phyloP scores from a whole-genome alignment of 2,329 filamentous ascomycete species.

The Mycosphaerelloides madeirae region DNA sequence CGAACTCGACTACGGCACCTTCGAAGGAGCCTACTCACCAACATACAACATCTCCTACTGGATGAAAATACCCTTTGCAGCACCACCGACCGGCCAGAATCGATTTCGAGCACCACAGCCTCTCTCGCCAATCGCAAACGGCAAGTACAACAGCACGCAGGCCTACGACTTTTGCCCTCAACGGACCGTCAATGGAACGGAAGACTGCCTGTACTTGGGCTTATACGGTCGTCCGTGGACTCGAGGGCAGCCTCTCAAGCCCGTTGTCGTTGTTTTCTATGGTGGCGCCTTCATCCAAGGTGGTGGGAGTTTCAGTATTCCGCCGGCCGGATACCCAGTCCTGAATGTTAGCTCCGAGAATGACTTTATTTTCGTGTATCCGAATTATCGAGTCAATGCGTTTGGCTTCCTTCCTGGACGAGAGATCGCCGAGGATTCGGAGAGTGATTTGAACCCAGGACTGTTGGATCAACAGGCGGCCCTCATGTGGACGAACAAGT shows the following conservation, averaged over 20 bases:
- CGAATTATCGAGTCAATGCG: slow-evolving; percentile 45
- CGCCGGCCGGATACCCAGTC: slow-evolving; percentile 54
- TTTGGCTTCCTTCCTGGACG: slow-evolving; percentile 42
- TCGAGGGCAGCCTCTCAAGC: slow-evolving; percentile 41
- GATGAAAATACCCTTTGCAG: slow-evolving; percentile 54
- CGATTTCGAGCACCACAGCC: slow-evolving; percentile 59
- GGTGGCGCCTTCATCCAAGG: slow-evolving; percentile 60
- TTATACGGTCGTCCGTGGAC: slow-evolving; percentile 57
- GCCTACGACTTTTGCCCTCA: slow-evolving; percentile 31
- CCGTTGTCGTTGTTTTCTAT: slow-evolving; percentile 58
- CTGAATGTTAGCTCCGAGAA: slow-evolving; percentile 51
- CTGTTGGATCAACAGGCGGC: slow-evolving; percentile 48
- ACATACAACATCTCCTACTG: slow-evolving; percentile 19
- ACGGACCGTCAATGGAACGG: slow-evolving; percentile 35
- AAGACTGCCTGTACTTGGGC: slow-evolving; percentile 40
- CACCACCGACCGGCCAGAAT: slow-evolving; percentile 51
- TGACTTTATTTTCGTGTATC: slow-evolving; percentile 51
- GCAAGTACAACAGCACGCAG: slow-evolving; percentile 52
- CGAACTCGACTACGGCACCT: slow-evolving; percentile 21
- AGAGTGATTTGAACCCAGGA: slow-evolving; percentile 38
- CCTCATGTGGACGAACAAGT: slow-evolving; percentile 48
- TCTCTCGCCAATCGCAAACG: slow-evolving; percentile 44
- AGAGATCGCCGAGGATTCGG: slow-evolving; percentile 35
- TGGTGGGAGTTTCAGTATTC: slow-evolving; percentile 51
- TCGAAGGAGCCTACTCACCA: slow-evolving; percentile 18